Evolutionary conservation across 768 basidiomycete species (phyloP), one percentile per base, ranked within the genome.

Genomic region (Lepiota venenata): DNA sequence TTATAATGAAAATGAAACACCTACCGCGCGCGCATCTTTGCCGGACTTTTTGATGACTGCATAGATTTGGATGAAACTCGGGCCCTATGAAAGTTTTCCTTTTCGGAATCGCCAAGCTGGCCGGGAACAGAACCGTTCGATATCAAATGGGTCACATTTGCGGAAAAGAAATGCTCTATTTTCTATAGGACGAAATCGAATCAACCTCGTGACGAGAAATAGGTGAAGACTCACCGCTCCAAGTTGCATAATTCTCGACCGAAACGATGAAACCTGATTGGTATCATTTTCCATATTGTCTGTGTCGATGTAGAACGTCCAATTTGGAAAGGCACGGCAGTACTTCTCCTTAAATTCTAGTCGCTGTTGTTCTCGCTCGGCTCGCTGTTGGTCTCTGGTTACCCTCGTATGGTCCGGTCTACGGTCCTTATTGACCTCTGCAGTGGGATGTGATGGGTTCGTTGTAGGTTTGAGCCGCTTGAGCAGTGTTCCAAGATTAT

Each of bases 111-210:
- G 56, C 69, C 70, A 16, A 69, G 56, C 46, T 67, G 51, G 11
- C 37, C 22, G 39, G 75, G 69, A 48, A 69, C 58, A 32, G 72
- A 65, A 51, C 76, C 75, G 62, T 88, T 80, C 50, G 88, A 90
- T 64, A 96, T 85, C 58, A 98, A 78, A 71, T 98, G 96, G 0
- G 93, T 94, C 21, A 96, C 83, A 45, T 83, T 79, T 45, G 78
- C 84, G 27, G 89, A 91, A 69, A 98, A 95, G 77, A 97, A 97
- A 57, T 85, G 81, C 47, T 96, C 92, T 52, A 93, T 81, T 52
- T 75, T 77, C 97, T 98, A 63, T 35, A 55, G 16, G 47, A 41
- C 46, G 39, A 55, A 40, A 48, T 10, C 10, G 38, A 36, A 44
- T 50, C 50, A 35, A 53, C 56, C 42, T 39, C 39, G 6, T 40